Evolutionary conservation across 345 rosid genomes (phyloP).

Genomic region (Mallotus nudiflorus): DNA sequence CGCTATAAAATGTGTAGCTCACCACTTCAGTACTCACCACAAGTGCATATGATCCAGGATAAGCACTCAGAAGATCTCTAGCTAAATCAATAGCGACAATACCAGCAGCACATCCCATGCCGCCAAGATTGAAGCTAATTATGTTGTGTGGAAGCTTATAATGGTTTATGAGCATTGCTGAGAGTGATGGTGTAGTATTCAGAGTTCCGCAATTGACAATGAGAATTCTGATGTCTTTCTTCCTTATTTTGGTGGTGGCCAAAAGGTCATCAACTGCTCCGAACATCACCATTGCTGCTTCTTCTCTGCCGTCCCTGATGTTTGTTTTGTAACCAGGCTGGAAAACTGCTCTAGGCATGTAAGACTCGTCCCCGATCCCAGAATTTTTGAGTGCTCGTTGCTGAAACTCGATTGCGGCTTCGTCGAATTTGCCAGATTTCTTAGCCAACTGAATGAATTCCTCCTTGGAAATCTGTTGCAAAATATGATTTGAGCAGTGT

Average conservation of each 20-base stretch:
- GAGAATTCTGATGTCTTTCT: slow-evolving; percentile 52
- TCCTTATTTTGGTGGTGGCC: slow-evolving; percentile 46
- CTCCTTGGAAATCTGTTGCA: slow-evolving; percentile 50
- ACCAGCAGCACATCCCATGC: slow-evolving; percentile 85
- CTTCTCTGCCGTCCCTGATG: slow-evolving; percentile 61
- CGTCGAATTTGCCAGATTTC: slow-evolving; percentile 59
- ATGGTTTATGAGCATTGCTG: slow-evolving; percentile 71
- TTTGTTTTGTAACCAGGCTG: slow-evolving; percentile 36
- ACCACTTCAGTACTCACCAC: slow-evolving; percentile 70
- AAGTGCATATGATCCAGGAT: slow-evolving; percentile 57
- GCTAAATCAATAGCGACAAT: slow-evolving; percentile 67
- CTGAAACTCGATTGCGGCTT: slow-evolving; percentile 53
- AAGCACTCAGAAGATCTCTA: slow-evolving; percentile 49
- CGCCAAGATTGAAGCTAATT: slow-evolving; percentile 73
- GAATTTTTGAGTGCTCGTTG: slow-evolving; percentile 46
- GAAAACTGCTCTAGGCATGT: slow-evolving; percentile 57
- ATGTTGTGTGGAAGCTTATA: slow-evolving; percentile 64
- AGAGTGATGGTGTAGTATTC: slow-evolving; percentile 64
- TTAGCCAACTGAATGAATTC: slow-evolving; percentile 52
- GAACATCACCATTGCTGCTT: slow-evolving; percentile 63
- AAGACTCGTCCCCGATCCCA: slow-evolving; percentile 73
- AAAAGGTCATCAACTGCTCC: slow-evolving; percentile 66
- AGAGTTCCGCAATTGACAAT: slow-evolving; percentile 70
- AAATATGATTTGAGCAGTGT: not conserved
- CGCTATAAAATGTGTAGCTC: slow-evolving; percentile 59